Percentiles rank a stretch among this genome's conserved stretches.
Conservation (phyloP, 306 rosid genomes). For the Cyamopsis tetragonoloba region DNA sequence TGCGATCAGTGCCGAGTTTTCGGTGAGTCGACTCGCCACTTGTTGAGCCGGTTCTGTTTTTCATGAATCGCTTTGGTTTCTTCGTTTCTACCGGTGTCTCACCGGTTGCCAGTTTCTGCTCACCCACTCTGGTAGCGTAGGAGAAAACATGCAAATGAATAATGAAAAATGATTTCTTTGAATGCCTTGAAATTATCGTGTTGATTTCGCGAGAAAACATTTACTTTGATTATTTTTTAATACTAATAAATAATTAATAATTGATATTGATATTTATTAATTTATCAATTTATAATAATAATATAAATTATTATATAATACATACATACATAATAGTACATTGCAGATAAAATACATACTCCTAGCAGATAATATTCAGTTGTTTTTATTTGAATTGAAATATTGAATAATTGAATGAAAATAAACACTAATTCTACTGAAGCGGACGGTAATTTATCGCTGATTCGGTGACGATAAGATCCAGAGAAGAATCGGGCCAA, state of each 20-base stretch:
- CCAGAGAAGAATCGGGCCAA: background rate
- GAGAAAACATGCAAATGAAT: background rate
- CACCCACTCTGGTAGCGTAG: background rate
- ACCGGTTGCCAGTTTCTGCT: slow-evolving; percentile 31
- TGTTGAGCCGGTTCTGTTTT: slow-evolving; percentile 18
- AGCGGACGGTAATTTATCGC: background rate
- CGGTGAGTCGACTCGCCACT: slow-evolving; percentile 72
- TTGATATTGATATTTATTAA: no score
- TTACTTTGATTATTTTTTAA: background rate
- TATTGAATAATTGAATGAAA: background rate
- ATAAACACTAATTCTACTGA: background rate
- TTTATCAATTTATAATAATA: no score
- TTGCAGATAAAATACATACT: no score
- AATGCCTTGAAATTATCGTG: slow-evolving; percentile 5
- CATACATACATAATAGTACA: no score
- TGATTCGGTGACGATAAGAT: slow-evolving; percentile 23
- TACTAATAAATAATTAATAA: no score
- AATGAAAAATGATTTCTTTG: background rate
- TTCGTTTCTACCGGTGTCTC: slow-evolving; percentile 33
- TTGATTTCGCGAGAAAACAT: slow-evolving; percentile 9
- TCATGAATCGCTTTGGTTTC: slow-evolving; percentile 31
- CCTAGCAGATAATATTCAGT: background rate
- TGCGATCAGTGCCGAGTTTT: slow-evolving; percentile 99
- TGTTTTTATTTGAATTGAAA: no score
- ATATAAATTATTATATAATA: no score